Percentiles rank a stretch among this genome's conserved stretches.
These are phyloP conservation scores for Canavalia ensiformis DNA, from an alignment of 306 rosid genomes.

Conservation along the genomic window DNA sequence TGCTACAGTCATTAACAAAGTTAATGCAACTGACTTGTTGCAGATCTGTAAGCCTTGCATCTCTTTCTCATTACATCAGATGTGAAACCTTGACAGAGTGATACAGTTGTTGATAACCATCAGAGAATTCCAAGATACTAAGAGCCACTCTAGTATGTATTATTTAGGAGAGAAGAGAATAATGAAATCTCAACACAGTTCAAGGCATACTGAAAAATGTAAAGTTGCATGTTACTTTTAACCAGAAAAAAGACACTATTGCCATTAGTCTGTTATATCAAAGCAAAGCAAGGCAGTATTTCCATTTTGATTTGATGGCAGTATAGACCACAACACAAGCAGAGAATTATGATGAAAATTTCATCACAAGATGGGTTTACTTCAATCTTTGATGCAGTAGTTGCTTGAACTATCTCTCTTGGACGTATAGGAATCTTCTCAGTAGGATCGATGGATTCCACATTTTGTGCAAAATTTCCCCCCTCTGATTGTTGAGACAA, in stretches of 20 bases:
- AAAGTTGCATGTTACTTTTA: slow-evolving; percentile 25
- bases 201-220: neutral
- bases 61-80: neutral
- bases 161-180: neutral
- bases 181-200: neutral
- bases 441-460: slow-evolving; percentile 35
- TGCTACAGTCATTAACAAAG: neutral
- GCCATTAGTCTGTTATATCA: neutral
- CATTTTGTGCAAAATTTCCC: slow-evolving; percentile 23
- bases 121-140: neutral
- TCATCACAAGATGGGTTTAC: slow-evolving; percentile 51
- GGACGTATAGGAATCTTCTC: slow-evolving; percentile 51
- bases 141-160: neutral
- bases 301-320: neutral
- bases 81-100: neutral
- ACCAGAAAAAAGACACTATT: neutral
- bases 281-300: slow-evolving; percentile 10
- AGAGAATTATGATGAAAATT: slow-evolving; percentile 12
- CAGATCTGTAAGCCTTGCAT: neutral
- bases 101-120: slow-evolving; percentile 11
- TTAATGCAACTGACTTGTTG: neutral
- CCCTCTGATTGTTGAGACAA: slow-evolving; percentile 47
- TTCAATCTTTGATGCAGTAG: slow-evolving; percentile 57
- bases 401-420: slow-evolving; percentile 59
- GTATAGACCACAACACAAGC: neutral